A percentile compares a stretch with the other conserved stretches of the same genome.
Conservation (phyloP, 2,329 filamentous ascomycete species). For the Aspergillus piperis region DNA sequence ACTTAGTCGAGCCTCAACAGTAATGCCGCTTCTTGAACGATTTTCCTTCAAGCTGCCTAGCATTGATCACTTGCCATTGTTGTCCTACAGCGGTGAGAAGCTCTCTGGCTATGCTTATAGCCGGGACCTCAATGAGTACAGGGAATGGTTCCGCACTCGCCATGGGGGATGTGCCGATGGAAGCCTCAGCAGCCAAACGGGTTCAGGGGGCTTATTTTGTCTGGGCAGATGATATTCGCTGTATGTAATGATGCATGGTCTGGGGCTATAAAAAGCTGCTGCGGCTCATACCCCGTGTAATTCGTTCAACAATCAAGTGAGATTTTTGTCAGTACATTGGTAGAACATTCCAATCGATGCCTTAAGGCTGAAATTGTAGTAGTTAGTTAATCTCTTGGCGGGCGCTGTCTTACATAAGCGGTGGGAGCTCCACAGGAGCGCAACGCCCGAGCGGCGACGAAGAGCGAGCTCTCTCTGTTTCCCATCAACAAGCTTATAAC, state of each 20-base stretch:
- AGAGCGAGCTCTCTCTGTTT: conserved; percentile 27
- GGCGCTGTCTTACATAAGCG: conserved; percentile 25
- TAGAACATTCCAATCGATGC: too few species aligned
- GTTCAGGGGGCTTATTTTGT: conserved; percentile 68
- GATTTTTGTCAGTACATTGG: too few species aligned
- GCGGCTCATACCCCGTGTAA: neutral
- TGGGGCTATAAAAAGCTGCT: neutral
- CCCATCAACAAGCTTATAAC: conserved; percentile 31
- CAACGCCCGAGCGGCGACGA: conserved; percentile 27
- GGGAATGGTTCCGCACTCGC: conserved; percentile 59
- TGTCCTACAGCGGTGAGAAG: conserved; percentile 64
- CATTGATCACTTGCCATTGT: conserved; percentile 55
- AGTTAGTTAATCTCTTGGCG: conserved; percentile 17
- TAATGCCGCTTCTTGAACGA: conserved; percentile 48
- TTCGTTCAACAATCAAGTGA: neutral
- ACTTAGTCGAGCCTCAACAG: conserved; percentile 43
- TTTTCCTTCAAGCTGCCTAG: conserved; percentile 54
- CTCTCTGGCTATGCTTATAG: conserved; percentile 38
- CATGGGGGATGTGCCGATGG: conserved; percentile 66
- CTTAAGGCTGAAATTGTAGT: neutral
- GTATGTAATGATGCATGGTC: neutral
- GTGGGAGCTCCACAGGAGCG: conserved; percentile 30
- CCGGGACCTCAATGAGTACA: conserved; percentile 55
- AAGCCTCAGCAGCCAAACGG: conserved; percentile 34
- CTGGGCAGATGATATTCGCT: conserved; percentile 34